Evolutionary conservation across 768 basidiomycete genomes (phyloP), one percentile per base, ranked within the genome.

Genomic region (Hortiboletus campestris): DNA sequence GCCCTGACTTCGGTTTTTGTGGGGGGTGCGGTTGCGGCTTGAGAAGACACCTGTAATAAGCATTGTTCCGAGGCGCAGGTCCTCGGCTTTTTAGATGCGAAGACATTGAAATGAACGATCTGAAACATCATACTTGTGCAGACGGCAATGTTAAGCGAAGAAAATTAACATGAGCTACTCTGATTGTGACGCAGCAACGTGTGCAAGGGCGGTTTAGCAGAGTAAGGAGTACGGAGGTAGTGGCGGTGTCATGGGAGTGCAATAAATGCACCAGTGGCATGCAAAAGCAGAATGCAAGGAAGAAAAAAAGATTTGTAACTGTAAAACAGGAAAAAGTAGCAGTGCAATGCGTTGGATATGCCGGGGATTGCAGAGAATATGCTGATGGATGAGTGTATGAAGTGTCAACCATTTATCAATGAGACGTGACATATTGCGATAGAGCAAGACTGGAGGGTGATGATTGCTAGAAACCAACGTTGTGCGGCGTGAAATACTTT

Each of bases 291-390:
- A 45, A 59, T 63, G 66, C 59, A 51, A 44, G 53, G 55, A 56
- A 54, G 49, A 45, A 44, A 48, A 51, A 58, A 59, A n/a, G n/a
- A n/a, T n/a, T 57, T 57, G 56, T 55, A 53, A 44, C 49, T 49
- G 59, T 52, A 53, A 56, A 55, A 57, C 57, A 58, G 51, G 42
- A 48, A 59, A 45, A 40, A 22, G 53, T 56, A 55, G 49, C 52
- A 47, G 53, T 67, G 62, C 46, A 47, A 55, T 70, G 63, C 46
- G 61, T 66, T 53, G 62, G 50, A 55, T 60, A 59, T 69, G 67
- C 64, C 39, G 46, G 56, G 51, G 36, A 38, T 63, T 57, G 66
- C 40, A 55, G 53, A 57, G 45, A 50, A 43, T 52, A 60, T 61
- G 58, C 39, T 28, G 53, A 25, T 66, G 57, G 69, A 71, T 60